These are phyloP conservation scores for Cladochytrium replicatum DNA, from an alignment of 192 early-diverging fungal genomes.

Conservation along the genomic window DNA sequence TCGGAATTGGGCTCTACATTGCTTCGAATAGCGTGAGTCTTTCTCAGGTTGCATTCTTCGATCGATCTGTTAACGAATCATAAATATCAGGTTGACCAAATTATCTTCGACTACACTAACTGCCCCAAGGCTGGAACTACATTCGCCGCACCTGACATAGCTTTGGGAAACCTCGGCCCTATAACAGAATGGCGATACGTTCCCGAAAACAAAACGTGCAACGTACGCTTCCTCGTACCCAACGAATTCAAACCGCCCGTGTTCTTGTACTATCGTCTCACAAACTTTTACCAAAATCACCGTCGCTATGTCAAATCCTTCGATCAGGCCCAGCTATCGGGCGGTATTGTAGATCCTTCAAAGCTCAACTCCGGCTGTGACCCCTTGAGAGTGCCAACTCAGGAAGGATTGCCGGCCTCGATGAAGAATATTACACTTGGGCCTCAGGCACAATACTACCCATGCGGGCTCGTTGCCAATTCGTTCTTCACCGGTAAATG, in stretches of 20 bases:
- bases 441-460: conserved; percentile 55
- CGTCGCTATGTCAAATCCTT: conserved; percentile 89
- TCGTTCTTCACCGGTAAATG: conserved; percentile 85
- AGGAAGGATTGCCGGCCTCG: background rate
- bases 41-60: no score
- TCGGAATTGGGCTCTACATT: conserved; percentile 84
- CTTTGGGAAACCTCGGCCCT: conserved; percentile 6
- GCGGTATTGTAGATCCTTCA: no score
- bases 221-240: conserved; percentile 56
- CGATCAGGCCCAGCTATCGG: conserved; percentile 72
- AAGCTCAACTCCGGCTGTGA: conserved; percentile 46
- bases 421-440: conserved; percentile 4
- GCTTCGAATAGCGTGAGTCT: conserved; percentile 68
- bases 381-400: conserved; percentile 35
- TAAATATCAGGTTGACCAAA: conserved; percentile 76
- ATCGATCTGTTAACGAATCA: no score
- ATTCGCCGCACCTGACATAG: conserved; percentile 3
- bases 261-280: conserved; percentile 90
- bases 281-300: conserved; percentile 99
- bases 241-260: conserved; percentile 63
- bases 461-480: conserved; percentile 97
- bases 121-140: no score
- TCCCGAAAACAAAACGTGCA: conserved; percentile 43
- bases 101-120: conserved; percentile 88
- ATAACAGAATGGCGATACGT: conserved; percentile 41